Percentiles rank a stretch among this genome's conserved stretches.
These are phyloP conservation scores for Pseudonitzschia multiseries DNA, from an alignment of 108 stramenopile species.

Conservation along the genomic window DNA sequence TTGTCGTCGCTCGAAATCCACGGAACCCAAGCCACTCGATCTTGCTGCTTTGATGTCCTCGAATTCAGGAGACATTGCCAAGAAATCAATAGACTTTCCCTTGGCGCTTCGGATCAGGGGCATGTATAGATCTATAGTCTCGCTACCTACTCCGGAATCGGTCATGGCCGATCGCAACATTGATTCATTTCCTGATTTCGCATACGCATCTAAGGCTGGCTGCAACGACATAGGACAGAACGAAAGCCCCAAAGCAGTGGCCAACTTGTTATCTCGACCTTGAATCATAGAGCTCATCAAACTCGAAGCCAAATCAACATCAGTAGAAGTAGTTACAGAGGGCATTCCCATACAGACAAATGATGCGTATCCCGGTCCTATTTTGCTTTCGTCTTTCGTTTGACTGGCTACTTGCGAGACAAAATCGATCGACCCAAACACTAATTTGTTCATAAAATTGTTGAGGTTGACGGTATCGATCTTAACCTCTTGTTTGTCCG, in stretches of 20 bases:
- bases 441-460: slow-evolving; percentile 79
- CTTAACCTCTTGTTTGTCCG: slow-evolving; percentile 56
- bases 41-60: slow-evolving; percentile 57
- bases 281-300: slow-evolving; percentile 50
- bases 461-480: slow-evolving; percentile 72
- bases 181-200: slow-evolving; percentile 14
- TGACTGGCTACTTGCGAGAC: slow-evolving; percentile 19
- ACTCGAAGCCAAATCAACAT: slow-evolving; percentile 50
- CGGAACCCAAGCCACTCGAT: slow-evolving; percentile 59
- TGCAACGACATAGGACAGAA: slow-evolving; percentile 59
- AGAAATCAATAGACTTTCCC: slow-evolving; percentile 35
- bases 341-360: slow-evolving; percentile 77
- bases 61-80: slow-evolving; percentile 66
- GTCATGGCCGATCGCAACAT: slow-evolving; percentile 35
- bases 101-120: slow-evolving; percentile 64
- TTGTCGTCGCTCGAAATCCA: slow-evolving; percentile 53
- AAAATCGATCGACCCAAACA: slow-evolving; percentile 65
- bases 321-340: slow-evolving; percentile 34
- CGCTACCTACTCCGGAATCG: slow-evolving; percentile 36
- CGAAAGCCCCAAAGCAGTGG: slow-evolving; percentile 67
- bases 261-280: slow-evolving; percentile 27
- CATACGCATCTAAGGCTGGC: slow-evolving; percentile 56
- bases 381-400: slow-evolving; percentile 24
- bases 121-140: slow-evolving; percentile 39
- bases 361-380: slow-evolving; percentile 41